A percentile compares a stretch with the other conserved stretches of the same genome.
These are phyloP conservation scores for Linderina pennispora DNA, from an alignment of 192 early-diverging fungal species.

Conservation along the genomic window DNA sequence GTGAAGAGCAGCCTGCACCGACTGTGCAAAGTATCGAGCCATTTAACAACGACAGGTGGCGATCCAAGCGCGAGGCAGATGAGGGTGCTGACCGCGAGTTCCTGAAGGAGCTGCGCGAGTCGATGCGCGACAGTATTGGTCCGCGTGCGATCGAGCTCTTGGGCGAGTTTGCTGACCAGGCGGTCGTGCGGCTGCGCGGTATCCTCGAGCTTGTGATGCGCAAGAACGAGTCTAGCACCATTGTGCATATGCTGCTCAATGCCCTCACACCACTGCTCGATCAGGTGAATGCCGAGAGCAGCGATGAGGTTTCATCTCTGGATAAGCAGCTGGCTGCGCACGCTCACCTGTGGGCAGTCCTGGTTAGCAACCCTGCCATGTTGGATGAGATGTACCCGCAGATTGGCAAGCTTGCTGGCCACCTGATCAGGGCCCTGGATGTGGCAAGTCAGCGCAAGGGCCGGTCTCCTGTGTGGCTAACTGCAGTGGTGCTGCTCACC, in stretches of 20 bases:
- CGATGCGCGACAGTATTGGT: conserved; percentile 47
- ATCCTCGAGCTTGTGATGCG: conserved; percentile 35
- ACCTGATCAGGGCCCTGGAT: conserved; percentile 25
- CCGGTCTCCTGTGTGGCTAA: conserved; percentile 28
- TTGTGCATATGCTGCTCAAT: conserved; percentile 26
- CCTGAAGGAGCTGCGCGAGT: conserved; percentile 40
- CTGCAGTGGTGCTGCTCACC: conserved; percentile 27
- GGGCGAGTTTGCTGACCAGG: conserved; percentile 33
- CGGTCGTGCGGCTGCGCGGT: conserved; percentile 22
- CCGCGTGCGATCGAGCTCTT: conserved; percentile 33
- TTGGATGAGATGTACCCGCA: conserved; percentile 36
- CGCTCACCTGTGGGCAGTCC: conserved; percentile 39
- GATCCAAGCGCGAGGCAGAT: conserved; percentile 28
- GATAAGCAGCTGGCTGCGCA: conserved; percentile 39
- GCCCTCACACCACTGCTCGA: conserved; percentile 29
- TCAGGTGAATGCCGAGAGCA: neutral
- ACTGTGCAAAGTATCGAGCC: conserved; percentile 14
- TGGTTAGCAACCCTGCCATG: conserved; percentile 24
- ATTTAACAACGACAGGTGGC: conserved; percentile 24
- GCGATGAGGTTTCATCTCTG: neutral
- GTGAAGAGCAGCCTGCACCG: neutral
- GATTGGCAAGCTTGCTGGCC: conserved; percentile 4
- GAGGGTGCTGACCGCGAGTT: conserved; percentile 15
- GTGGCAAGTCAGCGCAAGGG: conserved; percentile 19
- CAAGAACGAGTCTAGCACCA: conserved; percentile 16